phyloP scores from a whole-genome alignment of 768 basidiomycete genomes.

The Russula sp. region DNA sequence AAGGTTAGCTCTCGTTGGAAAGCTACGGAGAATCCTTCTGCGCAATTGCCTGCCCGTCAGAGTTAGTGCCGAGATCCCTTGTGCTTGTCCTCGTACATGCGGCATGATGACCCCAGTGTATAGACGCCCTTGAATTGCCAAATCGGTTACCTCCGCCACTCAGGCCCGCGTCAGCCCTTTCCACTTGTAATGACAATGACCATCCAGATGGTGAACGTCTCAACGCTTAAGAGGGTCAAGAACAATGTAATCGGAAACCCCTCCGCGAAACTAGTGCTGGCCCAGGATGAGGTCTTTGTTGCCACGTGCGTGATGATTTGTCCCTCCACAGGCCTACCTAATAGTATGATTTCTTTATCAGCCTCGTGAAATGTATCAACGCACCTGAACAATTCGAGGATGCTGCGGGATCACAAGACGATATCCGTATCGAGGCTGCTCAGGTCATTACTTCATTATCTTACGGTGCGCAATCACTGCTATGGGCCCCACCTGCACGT shows the following conservation, averaged over 20 bases:
- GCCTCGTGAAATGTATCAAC: conserved; percentile 59
- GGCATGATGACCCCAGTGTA: background rate
- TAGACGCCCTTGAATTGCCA: background rate
- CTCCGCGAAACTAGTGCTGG: conserved; percentile 55
- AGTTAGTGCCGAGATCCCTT: background rate
- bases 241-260: conserved; percentile 79
- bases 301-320: conserved; percentile 40
- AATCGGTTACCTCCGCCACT: background rate
- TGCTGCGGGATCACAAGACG: conserved; percentile 37
- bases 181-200: conserved; percentile 25
- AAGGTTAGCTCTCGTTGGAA: background rate
- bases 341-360: conserved; percentile 26
- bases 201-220: conserved; percentile 28
- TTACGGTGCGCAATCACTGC: conserved; percentile 41
- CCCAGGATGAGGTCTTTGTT: conserved; percentile 51
- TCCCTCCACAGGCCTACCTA: background rate
- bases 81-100: no score
- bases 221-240: conserved; percentile 59
- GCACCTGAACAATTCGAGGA: conserved; percentile 33
- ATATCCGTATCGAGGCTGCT: conserved; percentile 64
- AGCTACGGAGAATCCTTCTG: background rate
- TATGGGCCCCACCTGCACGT: background rate
- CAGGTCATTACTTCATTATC: conserved; percentile 70
- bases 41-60: background rate
- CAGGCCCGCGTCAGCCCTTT: background rate